phyloP scores from a whole-genome alignment of 1,139 yeast species.

The Yamadazyma mexicana region DNA sequence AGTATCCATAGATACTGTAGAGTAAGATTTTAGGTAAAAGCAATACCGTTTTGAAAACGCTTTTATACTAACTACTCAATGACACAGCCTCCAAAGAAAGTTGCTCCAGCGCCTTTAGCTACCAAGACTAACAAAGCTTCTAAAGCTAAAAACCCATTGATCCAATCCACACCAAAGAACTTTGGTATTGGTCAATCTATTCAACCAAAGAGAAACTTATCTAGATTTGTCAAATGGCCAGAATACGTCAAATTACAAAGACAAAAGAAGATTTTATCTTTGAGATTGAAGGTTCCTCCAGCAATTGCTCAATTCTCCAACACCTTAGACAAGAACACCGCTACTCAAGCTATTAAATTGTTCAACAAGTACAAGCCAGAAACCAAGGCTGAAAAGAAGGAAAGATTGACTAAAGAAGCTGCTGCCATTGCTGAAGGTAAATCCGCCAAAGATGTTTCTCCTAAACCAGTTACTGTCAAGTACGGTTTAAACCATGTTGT shows the following conservation, averaged over 20 bases:
- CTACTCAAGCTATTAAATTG: constrained; percentile 93
- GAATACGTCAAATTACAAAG: constrained; percentile 84
- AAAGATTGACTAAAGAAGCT: constrained; percentile 97
- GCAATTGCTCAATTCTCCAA: constrained; percentile 94
- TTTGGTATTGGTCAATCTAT: constrained; percentile 94
- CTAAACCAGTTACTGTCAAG: constrained; percentile 94
- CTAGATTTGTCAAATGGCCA: constrained; percentile 98
- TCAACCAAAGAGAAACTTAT: constrained; percentile 94
- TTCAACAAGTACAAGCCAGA: constrained; percentile 99
- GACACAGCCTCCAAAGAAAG: constrained; percentile 76
- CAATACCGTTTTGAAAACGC: constrained; percentile 10
- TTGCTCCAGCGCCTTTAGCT: constrained; percentile 71
- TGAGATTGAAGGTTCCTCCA: constrained; percentile 99
- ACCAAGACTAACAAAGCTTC: constrained; percentile 31
- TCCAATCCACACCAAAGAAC: constrained; percentile 83
- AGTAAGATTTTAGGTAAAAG: constrained; percentile 13
- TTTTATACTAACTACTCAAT: constrained; percentile 50
- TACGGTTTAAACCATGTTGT: constrained; percentile 99
- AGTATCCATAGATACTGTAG: constrained; percentile 21
- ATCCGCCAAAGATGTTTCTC: constrained; percentile 91
- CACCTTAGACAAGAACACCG: constrained; percentile 97
- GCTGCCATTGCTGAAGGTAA: constrained; percentile 98
- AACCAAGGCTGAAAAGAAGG: constrained; percentile 95
- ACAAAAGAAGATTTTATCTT: constrained; percentile 92
- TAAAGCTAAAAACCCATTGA: constrained; percentile 37